Conservation (phyloP, 805 yeast species). For the Sugiyamaella smithiae region DNA sequence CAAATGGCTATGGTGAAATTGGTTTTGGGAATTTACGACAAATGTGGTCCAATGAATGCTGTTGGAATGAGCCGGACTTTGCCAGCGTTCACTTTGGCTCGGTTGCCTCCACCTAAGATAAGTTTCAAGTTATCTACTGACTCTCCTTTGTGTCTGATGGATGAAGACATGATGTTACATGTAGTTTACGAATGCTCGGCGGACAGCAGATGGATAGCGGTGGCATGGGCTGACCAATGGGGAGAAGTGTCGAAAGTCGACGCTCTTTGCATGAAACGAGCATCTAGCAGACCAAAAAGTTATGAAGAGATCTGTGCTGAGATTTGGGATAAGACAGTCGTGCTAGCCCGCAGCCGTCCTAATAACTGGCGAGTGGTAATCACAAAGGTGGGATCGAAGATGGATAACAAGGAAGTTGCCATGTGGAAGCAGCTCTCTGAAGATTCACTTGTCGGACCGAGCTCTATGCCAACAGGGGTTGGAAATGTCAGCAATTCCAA, state of each 20-base stretch:
- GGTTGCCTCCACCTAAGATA: constrained; percentile 32
- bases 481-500: background rate
- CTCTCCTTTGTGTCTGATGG: constrained; percentile 36
- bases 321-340: constrained; percentile 35
- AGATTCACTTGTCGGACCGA: constrained; percentile 9
- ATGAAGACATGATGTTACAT: constrained; percentile 78
- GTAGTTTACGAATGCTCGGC: constrained; percentile 79
- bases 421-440: constrained; percentile 30
- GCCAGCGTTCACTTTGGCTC: constrained; percentile 36
- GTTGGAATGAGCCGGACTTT: constrained; percentile 12
- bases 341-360: constrained; percentile 22
- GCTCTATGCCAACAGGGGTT: background rate
- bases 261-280: constrained; percentile 39
- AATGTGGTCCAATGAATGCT: constrained; percentile 21
- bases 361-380: constrained; percentile 36
- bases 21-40: constrained; percentile 33
- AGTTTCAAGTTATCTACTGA: constrained; percentile 29
- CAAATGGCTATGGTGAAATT: constrained; percentile 28
- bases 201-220: constrained; percentile 81
- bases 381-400: constrained; percentile 33
- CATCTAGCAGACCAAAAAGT: constrained; percentile 21
- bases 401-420: constrained; percentile 33
- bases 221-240: constrained; percentile 85
- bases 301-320: constrained; percentile 32
- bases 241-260: constrained; percentile 62